These are phyloP conservation scores for Trichophyton benhamiae DNA, from an alignment of 2,329 filamentous ascomycete genomes.

Conservation along the genomic window DNA sequence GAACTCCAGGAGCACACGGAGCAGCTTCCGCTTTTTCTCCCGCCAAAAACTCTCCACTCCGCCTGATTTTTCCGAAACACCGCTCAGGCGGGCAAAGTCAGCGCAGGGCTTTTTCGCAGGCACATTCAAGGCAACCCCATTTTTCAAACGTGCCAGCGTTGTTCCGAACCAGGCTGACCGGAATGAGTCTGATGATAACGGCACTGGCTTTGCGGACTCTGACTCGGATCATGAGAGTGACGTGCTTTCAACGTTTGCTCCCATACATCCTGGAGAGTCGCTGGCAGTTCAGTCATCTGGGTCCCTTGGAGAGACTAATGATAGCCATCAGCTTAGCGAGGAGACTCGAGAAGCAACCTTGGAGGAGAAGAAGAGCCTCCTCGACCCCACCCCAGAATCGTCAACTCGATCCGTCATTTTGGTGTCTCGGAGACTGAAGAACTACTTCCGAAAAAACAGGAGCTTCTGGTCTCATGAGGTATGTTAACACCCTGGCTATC, in stretches of 20 bases:
- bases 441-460: background rate
- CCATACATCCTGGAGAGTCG: background rate
- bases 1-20: conserved; percentile 6
- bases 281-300: background rate
- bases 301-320: background rate
- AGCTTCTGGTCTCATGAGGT: background rate
- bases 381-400: background rate
- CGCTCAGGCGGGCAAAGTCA: conserved; percentile 24
- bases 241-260: background rate
- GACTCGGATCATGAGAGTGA: background rate
- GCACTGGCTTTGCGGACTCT: background rate
- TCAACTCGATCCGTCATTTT: background rate
- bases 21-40: background rate
- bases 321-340: background rate
- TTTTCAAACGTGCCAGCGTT: conserved; percentile 3
- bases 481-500: background rate
- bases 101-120: conserved; percentile 21
- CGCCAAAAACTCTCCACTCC: conserved; percentile 1
- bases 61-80: conserved; percentile 12
- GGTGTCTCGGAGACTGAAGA: background rate
- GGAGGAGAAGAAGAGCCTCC: background rate
- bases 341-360: background rate
- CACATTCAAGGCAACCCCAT: conserved; percentile 15
- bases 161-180: background rate
- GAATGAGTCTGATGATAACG: background rate